Evolutionary conservation across 2,329 filamentous ascomycete species (phyloP).

Genomic region (Thelonectria discophora): DNA sequence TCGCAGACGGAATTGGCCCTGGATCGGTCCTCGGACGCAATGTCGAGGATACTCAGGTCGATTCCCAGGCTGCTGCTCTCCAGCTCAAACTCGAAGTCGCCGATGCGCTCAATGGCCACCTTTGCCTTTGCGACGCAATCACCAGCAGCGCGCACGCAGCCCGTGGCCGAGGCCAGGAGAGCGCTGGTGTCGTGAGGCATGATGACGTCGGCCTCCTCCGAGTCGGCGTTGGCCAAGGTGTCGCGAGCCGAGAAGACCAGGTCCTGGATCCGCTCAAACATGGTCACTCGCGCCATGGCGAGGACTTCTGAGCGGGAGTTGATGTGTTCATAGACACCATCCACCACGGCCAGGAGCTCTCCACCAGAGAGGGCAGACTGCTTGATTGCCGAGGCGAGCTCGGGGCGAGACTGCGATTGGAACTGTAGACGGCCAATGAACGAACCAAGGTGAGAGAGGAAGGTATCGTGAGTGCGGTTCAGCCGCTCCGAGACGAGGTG

Average conservation of each 20-base stretch:
- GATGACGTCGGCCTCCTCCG: conserved; percentile 79
- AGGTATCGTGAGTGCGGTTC: conserved; percentile 82
- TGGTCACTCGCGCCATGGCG: conserved; percentile 73
- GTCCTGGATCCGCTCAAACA: conserved; percentile 83
- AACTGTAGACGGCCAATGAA: conserved; percentile 91
- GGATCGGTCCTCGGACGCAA: conserved; percentile 47
- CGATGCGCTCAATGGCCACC: conserved; percentile 84
- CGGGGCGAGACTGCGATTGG: conserved; percentile 88
- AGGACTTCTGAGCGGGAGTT: conserved; percentile 72
- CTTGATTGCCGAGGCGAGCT: conserved; percentile 82
- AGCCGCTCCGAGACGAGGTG: conserved; percentile 87
- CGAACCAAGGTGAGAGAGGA: conserved; percentile 88
- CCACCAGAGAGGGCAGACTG: conserved; percentile 85
- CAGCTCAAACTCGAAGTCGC: conserved; percentile 89
- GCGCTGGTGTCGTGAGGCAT: conserved; percentile 81
- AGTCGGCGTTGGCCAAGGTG: conserved; percentile 74
- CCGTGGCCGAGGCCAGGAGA: conserved; percentile 81
- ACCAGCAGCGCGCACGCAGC: conserved; percentile 88
- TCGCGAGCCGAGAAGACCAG: conserved; percentile 84
- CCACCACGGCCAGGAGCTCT: conserved; percentile 80
- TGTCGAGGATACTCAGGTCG: conserved; percentile 61
- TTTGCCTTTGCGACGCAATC: conserved; percentile 91
- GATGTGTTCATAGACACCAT: conserved; percentile 83
- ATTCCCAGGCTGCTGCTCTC: conserved; percentile 65
- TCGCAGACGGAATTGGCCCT: conserved; percentile 46